A percentile compares a stretch with the other conserved stretches of the same genome.
These are phyloP conservation scores for Eucalyptus cloeziana DNA, from an alignment of 345 rosid genomes.

Conservation along the genomic window DNA sequence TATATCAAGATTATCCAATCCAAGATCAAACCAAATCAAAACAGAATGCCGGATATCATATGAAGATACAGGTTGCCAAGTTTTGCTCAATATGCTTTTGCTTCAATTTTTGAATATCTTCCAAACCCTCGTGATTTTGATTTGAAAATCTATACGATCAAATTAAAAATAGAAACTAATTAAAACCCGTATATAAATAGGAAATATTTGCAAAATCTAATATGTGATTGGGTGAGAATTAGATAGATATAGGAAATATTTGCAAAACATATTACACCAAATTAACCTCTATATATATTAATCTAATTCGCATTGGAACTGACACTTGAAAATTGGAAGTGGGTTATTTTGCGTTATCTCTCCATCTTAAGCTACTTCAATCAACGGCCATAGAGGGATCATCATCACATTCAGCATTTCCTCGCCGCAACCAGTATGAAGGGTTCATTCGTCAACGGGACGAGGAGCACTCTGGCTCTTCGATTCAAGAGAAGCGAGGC, in stretches of 20 bases:
- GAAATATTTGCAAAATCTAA: background rate
- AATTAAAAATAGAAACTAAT: background rate
- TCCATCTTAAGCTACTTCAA: background rate
- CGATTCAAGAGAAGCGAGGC: background rate
- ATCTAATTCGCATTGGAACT: background rate
- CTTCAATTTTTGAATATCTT: background rate
- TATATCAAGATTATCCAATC: background rate
- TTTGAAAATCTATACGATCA: background rate
- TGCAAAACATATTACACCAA: background rate
- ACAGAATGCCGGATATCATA: too few species aligned
- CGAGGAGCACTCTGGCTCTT: background rate
- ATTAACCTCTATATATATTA: background rate
- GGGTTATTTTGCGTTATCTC: background rate
- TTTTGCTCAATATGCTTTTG: background rate
- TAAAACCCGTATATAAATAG: background rate
- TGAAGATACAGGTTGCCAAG: background rate
- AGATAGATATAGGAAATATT: background rate
- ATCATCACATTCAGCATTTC: background rate
- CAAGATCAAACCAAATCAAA: background rate
- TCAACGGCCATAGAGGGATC: background rate
- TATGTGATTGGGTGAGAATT: background rate
- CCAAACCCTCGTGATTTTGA: background rate
- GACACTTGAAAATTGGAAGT: background rate
- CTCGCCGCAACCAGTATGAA: background rate
- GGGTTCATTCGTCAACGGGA: background rate